A percentile compares a stretch with the other conserved stretches of the same genome.
Evolutionary conservation across 306 rosid genomes (phyloP).

Genomic region (Quercus agrifolia): DNA sequence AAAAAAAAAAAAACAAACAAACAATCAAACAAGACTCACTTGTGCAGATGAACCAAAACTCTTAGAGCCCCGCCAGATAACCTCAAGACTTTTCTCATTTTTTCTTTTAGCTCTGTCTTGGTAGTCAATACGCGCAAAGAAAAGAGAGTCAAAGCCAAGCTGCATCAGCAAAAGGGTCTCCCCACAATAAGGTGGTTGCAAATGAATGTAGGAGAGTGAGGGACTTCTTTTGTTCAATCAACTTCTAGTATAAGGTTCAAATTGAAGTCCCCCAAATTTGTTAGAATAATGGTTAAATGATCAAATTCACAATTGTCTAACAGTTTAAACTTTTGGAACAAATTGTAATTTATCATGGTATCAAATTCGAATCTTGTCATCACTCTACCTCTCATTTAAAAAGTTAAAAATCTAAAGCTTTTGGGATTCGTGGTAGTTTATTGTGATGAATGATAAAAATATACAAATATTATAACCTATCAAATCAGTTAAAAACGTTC

Average conservation of each 20-base stretch:
- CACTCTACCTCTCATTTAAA: no score
- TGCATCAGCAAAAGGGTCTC: conserved; percentile 8
- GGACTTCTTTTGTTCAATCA: neutral
- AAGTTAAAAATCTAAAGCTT: no score
- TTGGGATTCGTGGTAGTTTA: no score
- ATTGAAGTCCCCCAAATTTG: neutral
- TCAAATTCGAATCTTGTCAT: no score
- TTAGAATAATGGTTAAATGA: no score
- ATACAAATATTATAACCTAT: neutral
- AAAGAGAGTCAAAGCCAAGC: conserved; percentile 78
- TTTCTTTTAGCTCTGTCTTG: conserved; percentile 75
- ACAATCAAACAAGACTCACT: conserved; percentile 23
- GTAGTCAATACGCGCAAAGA: conserved; percentile 79
- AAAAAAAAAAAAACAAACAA: neutral
- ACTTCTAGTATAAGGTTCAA: neutral
- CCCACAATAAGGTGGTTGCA: neutral
- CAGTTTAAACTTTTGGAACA: no score
- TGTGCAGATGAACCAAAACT: conserved; percentile 72
- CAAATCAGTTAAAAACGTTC: neutral
- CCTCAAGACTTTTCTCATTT: conserved; percentile 67
- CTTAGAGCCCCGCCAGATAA: conserved; percentile 75
- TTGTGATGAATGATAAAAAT: no score
- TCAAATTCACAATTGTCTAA: no score
- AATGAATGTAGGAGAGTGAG: neutral
- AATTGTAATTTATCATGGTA: no score